phyloP scores from a whole-genome alignment of 176 grass and related monocot species.

The Bolboschoenus planiculmis region DNA sequence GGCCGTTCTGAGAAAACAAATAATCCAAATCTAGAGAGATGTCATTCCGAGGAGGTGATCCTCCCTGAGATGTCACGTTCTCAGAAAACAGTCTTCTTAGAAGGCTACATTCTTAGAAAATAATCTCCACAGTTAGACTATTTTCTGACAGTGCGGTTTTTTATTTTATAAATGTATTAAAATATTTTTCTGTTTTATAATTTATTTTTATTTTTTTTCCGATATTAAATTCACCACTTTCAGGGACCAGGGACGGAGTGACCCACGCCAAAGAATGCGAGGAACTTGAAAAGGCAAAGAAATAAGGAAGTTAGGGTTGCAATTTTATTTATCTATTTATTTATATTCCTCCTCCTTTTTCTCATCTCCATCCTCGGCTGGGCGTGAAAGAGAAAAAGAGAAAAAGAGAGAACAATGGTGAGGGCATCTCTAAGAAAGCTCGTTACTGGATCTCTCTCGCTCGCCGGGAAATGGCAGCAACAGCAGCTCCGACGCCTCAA shows the following conservation, averaged over 20 bases:
- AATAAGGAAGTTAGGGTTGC: conserved; percentile 16
- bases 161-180: no score
- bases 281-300: neutral
- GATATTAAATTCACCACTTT: no score
- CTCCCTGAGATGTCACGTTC: no score
- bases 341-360: neutral
- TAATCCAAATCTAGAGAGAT: no score
- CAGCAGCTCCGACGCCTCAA: conserved; percentile 99
- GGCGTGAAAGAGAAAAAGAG: neutral
- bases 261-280: neutral
- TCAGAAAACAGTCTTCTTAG: no score
- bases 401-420: conserved; percentile 40
- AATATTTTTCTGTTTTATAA: no score
- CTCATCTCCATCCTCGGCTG: neutral
- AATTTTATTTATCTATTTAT: neutral
- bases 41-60: no score
- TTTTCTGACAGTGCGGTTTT: no score
- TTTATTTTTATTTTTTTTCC: no score
- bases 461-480: conserved; percentile 89
- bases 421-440: conserved; percentile 66
- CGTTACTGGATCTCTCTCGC: conserved; percentile 46
- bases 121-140: no score
- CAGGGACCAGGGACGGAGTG: neutral
- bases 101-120: no score
- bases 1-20: no score